Percentiles rank a stretch among this genome's conserved stretches.
Conservation (phyloP, 2,329 filamentous ascomycete species). For the Didymella lethalis region DNA sequence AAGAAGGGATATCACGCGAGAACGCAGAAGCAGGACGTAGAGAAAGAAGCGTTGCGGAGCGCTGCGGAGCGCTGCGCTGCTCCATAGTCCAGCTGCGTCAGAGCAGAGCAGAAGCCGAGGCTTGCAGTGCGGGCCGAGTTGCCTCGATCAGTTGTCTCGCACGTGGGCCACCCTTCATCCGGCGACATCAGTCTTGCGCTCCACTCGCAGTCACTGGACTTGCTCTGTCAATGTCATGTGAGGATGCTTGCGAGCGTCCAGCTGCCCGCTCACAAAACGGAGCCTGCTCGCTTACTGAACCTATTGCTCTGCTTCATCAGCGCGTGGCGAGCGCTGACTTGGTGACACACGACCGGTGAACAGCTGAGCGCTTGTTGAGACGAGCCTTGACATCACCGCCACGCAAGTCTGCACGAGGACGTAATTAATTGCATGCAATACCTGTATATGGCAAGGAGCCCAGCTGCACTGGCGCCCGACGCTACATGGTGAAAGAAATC, state of each 20-base stretch:
- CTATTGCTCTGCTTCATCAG: neutral
- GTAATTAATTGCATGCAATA: slow-evolving; percentile 3
- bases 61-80: neutral
- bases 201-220: slow-evolving; percentile 1
- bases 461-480: neutral
- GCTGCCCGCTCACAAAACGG: slow-evolving; percentile 1
- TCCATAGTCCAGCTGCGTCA: slow-evolving; percentile 14
- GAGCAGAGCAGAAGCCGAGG: slow-evolving; percentile 30
- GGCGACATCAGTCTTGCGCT: neutral
- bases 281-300: neutral
- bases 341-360: slow-evolving; percentile 31
- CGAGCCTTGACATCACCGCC: slow-evolving; percentile 10
- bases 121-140: slow-evolving; percentile 25
- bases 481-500: neutral
- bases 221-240: neutral
- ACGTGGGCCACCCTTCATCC: slow-evolving; percentile 10
- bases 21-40: slow-evolving; percentile 12
- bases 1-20: slow-evolving; percentile 33
- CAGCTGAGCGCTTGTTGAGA: slow-evolving; percentile 23
- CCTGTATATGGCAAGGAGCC: slow-evolving; percentile 8
- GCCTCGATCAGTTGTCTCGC: slow-evolving; percentile 19
- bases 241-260: neutral
- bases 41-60: slow-evolving; percentile 7
- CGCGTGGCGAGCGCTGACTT: slow-evolving; percentile 5
- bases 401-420: slow-evolving; percentile 2